These are phyloP conservation scores for Tylopilus sp. DNA, from an alignment of 1,284 basidiomycete genomes.

Conservation along the genomic window DNA sequence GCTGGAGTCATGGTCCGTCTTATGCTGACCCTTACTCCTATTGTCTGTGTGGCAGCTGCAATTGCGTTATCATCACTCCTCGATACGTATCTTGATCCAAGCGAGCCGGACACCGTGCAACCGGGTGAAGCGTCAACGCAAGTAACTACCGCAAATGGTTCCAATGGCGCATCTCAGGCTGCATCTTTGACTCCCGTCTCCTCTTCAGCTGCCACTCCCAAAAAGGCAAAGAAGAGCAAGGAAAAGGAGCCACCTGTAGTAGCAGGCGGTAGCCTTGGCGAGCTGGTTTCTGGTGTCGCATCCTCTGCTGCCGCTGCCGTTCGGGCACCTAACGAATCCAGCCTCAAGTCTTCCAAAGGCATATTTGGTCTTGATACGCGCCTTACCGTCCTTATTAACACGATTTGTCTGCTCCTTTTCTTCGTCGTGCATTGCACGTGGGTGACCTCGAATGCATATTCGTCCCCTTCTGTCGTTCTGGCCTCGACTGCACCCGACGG, in stretches of 20 bases:
- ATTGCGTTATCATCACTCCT: constrained; percentile 86
- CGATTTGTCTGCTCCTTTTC: constrained; percentile 77
- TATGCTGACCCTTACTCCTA: constrained; percentile 89
- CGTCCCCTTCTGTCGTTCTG: constrained; percentile 95
- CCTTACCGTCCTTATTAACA: constrained; percentile 68
- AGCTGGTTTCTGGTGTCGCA: constrained; percentile 44
- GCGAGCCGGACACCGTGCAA: constrained; percentile 49
- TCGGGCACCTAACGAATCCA: constrained; percentile 15
- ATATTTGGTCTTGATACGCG: constrained; percentile 87
- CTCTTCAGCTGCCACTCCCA: constrained; percentile 37
- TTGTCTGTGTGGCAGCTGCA: constrained; percentile 88
- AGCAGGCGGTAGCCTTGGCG: constrained; percentile 35
- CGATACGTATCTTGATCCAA: constrained; percentile 82
- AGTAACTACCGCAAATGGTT: constrained; percentile 23
- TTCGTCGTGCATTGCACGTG: constrained; percentile 97
- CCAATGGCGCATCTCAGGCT: constrained; percentile 29
- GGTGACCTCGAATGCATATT: constrained; percentile 94
- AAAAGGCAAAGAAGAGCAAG: constrained; percentile 60
- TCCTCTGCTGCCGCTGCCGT: constrained; percentile 31
- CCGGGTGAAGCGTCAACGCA: constrained; percentile 30
- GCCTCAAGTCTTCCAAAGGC: constrained; percentile 43
- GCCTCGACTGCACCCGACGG: constrained; percentile 81
- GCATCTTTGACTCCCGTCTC: constrained; percentile 25
- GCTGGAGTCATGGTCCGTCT: constrained; percentile 98
- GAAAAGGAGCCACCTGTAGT: constrained; percentile 40